Base-by-base conservation (phyloP, 108 stramenopile genomes). In the Nannochloropsis oceanica region DNA sequence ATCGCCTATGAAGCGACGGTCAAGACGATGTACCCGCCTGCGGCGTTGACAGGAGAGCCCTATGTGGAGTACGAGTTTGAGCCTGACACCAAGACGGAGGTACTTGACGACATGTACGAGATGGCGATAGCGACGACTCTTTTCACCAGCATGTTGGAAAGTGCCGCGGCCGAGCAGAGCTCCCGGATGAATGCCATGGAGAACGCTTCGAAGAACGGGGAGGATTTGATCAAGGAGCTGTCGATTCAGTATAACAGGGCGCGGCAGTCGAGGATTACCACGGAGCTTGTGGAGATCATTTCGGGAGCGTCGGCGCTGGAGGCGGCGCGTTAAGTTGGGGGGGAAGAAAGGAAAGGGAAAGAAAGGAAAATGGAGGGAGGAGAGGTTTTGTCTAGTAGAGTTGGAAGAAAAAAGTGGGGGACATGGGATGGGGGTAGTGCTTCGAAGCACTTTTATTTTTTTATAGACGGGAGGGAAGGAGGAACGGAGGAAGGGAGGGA, bases 281-380 rank as follows among this genome's bases (percentile, higher is more conserved):
- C 99, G 43, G 99, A 99, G 94, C 99, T 99, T 86, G 99, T 99
- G 88, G 99, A 99, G 93, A 99, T 99, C 94, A 98, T 99, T 91
- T 99, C 98, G 50, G 99, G 99, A 88, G 99, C 99, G 44, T 95
- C 97, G 84, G 98, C 99, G 27, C 94, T 99, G 84, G 97, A 99
- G 88, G 34, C 34, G 34, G 34, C 34, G 34, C 34, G 34, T 34
- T 34, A 5, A 34, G 34, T 1, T 34, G 34, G 34, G 34, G 34
- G 34, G 34, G 34, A 0, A 0, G 59, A 7, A n/a, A 9, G 59
- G 9, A n/a, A 73, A 10, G 2, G 2, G 59, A 7, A n/a, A 9
- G 59, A n/a, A n/a, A 73, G 59, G n/a, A 73, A n/a, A n/a, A n/a
- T 7, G 59, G 22, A n/a, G 59, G n/a, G 59, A 73, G 59, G 59